phyloP scores from a whole-genome alignment of 179 eudicot genomes.

The Kewa caespitosa region DNA sequence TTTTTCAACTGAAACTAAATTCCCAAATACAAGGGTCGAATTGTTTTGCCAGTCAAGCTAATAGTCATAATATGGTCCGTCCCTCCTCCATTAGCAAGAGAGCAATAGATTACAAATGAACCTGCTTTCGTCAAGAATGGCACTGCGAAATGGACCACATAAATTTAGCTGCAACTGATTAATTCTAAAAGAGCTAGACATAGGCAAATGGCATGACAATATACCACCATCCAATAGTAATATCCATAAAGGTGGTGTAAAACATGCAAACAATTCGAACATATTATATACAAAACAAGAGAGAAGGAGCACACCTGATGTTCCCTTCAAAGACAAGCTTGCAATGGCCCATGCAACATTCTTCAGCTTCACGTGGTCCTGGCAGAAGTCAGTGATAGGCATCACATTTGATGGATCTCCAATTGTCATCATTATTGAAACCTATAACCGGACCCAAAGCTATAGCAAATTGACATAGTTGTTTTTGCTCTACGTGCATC shows the following conservation, averaged over 20 bases:
- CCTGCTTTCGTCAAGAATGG: too few relatives aligned
- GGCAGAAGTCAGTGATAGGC: conserved; percentile 21
- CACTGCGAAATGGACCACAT: neutral
- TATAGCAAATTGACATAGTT: too few relatives aligned
- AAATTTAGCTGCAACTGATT: neutral
- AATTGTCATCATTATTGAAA: conserved; percentile 9
- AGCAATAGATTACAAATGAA: neutral
- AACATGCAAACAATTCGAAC: conserved; percentile 1
- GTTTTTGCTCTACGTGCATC: too few relatives aligned
- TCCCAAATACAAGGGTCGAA: neutral
- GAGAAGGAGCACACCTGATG: conserved; percentile 43
- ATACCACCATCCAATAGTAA: neutral
- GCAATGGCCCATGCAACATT: conserved; percentile 70
- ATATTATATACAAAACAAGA: conserved; percentile 4
- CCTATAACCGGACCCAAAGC: neutral
- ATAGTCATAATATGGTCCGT: neutral
- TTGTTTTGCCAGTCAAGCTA: neutral
- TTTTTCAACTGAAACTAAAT: conserved; percentile 15
- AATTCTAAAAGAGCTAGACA: too few relatives aligned
- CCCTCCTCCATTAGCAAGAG: neutral
- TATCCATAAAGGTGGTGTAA: neutral
- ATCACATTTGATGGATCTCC: conserved; percentile 18
- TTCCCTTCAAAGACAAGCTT: conserved; percentile 43
- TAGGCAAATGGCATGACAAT: too few relatives aligned
- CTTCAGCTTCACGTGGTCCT: conserved; percentile 62